These are phyloP conservation scores for Singerocomus rubriflavus DNA, from an alignment of 1,284 basidiomycete species.

Conservation along the genomic window DNA sequence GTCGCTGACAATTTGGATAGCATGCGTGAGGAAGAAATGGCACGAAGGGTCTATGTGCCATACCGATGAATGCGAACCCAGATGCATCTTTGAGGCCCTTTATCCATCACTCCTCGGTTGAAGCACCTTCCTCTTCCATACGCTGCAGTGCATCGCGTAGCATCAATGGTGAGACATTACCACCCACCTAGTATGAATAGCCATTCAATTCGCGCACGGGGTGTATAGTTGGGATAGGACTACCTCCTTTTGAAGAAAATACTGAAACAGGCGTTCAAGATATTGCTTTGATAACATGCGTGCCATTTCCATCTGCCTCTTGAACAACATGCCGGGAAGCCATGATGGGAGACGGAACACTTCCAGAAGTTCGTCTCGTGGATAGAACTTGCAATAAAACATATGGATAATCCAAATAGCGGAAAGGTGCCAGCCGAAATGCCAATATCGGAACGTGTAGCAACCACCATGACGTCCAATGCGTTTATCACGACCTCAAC, in stretches of 20 bases:
- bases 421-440: conserved; percentile 13
- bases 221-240: too few relatives aligned
- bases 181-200: too few relatives aligned
- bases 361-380: not conserved
- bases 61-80: too few relatives aligned
- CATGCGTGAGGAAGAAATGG: too few relatives aligned
- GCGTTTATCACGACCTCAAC: not conserved
- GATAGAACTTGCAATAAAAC: not conserved
- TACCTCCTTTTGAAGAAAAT: conserved; percentile 7
- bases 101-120: too few relatives aligned
- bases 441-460: conserved; percentile 7
- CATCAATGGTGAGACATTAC: too few relatives aligned
- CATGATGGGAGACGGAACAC: conserved; percentile 17
- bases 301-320: conserved; percentile 6
- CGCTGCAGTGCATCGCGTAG: too few relatives aligned
- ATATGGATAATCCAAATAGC: conserved; percentile 3
- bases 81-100: too few relatives aligned
- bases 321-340: conserved; percentile 25
- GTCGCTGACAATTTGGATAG: too few relatives aligned
- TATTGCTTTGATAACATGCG: not conserved
- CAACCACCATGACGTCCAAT: not conserved
- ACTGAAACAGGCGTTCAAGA: conserved; percentile 12
- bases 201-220: too few relatives aligned
- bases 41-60: too few relatives aligned
- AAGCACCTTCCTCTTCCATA: too few relatives aligned